Evolutionary conservation across 1,139 yeast species (phyloP), one percentile per base, ranked within the genome.

Genomic region (Hyphopichia burtonii): DNA sequence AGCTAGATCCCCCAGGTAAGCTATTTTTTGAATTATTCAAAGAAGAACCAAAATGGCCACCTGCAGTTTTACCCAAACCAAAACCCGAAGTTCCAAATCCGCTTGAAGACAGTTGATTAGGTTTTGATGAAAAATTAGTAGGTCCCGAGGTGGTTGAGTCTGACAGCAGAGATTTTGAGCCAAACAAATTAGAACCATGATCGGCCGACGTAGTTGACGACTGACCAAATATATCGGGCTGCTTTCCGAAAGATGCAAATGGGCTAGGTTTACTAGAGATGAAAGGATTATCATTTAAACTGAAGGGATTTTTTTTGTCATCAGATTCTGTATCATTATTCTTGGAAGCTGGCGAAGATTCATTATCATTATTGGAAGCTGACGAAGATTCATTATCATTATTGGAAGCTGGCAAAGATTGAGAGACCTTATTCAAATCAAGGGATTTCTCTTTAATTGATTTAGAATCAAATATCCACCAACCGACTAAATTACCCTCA

Each of bases 381-480:
- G 7, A 7, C 12, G 12, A 14, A 9, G 5, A 9, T 27, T 27
- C 30, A 27, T 27, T 27, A 11, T 6, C 4, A 10, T 27, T 11
- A 7, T 11, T 10, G 8, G 30, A 27, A 27, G 30, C 12, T 9
- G 30, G 12, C 14, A 17, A 19, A 9, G 31, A 22, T 27, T 35
- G 38, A 16, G 38, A 6, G 3, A 22, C 27, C 16, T 34, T 17
- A 16, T 19, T 30, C 14, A 69, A 58, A 23, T 57, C 54, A 2
- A 61, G 55, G 3, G 48, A 41, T 10, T 51, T 47, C 4, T 63
- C 49, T 40, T 73, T 70, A 14, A 82, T 62, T 2, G 76, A 82
- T 3, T 61, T 51, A 14, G 74, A 64, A 47, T 81, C 78, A 55
- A 80, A 81, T 2, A 87, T 55, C 65, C 86, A 78, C 88, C 93